Base-by-base conservation (phyloP, 2,329 filamentous ascomycete genomes). In the Penicillium sp. region DNA sequence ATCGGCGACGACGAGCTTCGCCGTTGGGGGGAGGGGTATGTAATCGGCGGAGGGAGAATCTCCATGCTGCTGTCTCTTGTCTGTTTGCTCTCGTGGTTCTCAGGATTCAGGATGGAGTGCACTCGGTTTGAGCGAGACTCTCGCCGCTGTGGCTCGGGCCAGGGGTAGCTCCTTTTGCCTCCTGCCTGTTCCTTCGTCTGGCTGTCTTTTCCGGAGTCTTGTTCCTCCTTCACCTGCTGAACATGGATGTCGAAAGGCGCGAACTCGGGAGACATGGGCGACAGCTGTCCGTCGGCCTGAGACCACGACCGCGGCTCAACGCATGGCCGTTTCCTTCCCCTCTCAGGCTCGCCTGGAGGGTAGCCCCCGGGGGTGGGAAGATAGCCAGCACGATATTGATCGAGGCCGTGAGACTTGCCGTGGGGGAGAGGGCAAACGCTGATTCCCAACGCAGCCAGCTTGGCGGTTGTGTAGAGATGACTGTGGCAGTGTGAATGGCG, bases 101-200 rank as follows among this genome's bases (percentile, higher is more conserved):
- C n/a, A 11, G 69, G 71, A 48, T 76, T 76, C 59, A 76, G 59
- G 55, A 76, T 75, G 11, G 73, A 65, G 57, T 73, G 71, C n/a
- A 76, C 71, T 9, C 70, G 72, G 48, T 74, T 70, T 24, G 71
- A 68, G 42, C 72, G 69, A 63, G 59, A 48, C 47, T 66, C 65
- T 60, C 71, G 49, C 12, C 69, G 67, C n/a, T 68, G 70, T 52
- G 70, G 70, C 45, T 68, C 71, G 60, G 70, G 68, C 71, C 70
- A 73, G 60, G 71, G 70, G 45, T 66, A 64, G 24, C 66, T 65
- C 49, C 68, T 66, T 56, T 66, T 62, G 28, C 68, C 59, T 40
- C 64, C 59, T 52, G 52, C 67, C 66, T 50, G 65, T 62, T 28
- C 59, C 59, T 28, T 47, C 55, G 33, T 24, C 45, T 47, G 48